These are phyloP conservation scores for Ephemerocybe angulata DNA, from an alignment of 768 basidiomycete species.

Conservation along the genomic window DNA sequence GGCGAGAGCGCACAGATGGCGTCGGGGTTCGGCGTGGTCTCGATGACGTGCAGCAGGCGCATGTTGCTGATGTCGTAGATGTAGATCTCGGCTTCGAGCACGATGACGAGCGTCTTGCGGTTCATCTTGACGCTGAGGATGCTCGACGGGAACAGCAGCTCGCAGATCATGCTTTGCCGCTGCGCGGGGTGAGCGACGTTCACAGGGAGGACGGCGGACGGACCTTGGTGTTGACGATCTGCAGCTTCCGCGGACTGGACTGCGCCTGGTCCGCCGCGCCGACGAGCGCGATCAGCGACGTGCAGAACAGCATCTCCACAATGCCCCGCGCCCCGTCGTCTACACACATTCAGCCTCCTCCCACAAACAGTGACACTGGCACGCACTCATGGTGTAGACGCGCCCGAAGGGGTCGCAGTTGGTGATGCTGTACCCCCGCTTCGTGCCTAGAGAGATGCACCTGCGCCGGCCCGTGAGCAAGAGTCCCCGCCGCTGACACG, in stretches of 20 bases:
- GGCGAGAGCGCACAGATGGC: conserved; percentile 95
- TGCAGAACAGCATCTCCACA: conserved; percentile 99
- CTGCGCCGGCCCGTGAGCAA: too few species aligned
- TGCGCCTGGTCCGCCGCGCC: conserved; percentile 92
- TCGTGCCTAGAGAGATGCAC: conserved; percentile 95
- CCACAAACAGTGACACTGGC: background rate
- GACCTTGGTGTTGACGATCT: conserved; percentile 99
- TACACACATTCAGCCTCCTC: conserved; percentile 23
- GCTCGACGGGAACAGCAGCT: conserved; percentile 93
- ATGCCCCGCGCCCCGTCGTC: conserved; percentile 94
- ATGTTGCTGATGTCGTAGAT: conserved; percentile 99
- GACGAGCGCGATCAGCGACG: conserved; percentile 93
- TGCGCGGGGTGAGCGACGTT: conserved; percentile 26
- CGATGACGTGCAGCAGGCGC: conserved; percentile 95
- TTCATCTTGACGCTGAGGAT: conserved; percentile 97
- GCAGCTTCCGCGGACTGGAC: conserved; percentile 87
- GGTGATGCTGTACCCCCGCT: conserved; percentile 92
- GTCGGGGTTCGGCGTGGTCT: conserved; percentile 93
- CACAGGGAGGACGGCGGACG: conserved; percentile 13
- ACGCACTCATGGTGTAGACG: conserved; percentile 58
- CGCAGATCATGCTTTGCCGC: conserved; percentile 99
- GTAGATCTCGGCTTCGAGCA: conserved; percentile 97
- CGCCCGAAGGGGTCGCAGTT: conserved; percentile 98
- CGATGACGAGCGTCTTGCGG: conserved; percentile 92
- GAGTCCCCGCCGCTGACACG: too few species aligned